Percentiles rank a stretch among this genome's conserved stretches.
phyloP scores from a whole-genome alignment of 2,329 filamentous ascomycete genomes.

The Stagonosporopsis cucurbitacearum region DNA sequence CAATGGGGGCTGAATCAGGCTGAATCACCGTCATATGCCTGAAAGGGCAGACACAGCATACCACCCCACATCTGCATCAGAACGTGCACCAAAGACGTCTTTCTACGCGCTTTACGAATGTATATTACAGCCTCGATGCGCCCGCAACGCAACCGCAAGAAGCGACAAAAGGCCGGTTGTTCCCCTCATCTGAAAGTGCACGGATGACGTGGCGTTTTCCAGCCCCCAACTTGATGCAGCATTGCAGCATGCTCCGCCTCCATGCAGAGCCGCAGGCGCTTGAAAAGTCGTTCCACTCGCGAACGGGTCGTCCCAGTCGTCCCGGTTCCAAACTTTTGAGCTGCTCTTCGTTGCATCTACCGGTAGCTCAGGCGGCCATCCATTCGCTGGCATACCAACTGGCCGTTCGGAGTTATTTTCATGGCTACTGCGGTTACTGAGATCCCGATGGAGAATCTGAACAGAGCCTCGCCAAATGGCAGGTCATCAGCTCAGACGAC shows the following conservation, averaged over 20 bases:
- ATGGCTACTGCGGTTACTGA: slow-evolving; percentile 13
- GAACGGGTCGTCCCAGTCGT: slow-evolving; percentile 17
- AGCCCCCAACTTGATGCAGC: slow-evolving; percentile 24
- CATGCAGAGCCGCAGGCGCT: slow-evolving; percentile 29
- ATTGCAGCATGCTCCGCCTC: slow-evolving; percentile 29
- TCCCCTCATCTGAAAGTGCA: slow-evolving; percentile 19
- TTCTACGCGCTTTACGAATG: not conserved
- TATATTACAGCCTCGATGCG: slow-evolving; percentile 16
- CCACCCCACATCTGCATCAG: slow-evolving; percentile 8
- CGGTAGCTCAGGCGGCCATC: not conserved
- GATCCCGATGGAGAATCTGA: slow-evolving; percentile 8
- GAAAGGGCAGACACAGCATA: not conserved
- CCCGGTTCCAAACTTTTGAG: slow-evolving; percentile 6
- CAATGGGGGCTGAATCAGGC: not conserved
- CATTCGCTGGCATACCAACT: not conserved
- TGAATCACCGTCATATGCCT: not conserved
- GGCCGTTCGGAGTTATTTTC: not conserved
- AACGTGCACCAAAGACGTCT: slow-evolving; percentile 1
- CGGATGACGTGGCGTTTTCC: slow-evolving; percentile 30
- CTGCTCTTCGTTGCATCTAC: not conserved
- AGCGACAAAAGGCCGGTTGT: slow-evolving; percentile 11
- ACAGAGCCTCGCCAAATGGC: not conserved
- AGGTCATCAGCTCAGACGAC: not conserved
- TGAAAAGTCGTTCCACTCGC: slow-evolving; percentile 22
- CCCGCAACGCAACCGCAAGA: slow-evolving; percentile 20